Conservation (phyloP, 257 asterid genomes). For the Solanum neorickii region DNA sequence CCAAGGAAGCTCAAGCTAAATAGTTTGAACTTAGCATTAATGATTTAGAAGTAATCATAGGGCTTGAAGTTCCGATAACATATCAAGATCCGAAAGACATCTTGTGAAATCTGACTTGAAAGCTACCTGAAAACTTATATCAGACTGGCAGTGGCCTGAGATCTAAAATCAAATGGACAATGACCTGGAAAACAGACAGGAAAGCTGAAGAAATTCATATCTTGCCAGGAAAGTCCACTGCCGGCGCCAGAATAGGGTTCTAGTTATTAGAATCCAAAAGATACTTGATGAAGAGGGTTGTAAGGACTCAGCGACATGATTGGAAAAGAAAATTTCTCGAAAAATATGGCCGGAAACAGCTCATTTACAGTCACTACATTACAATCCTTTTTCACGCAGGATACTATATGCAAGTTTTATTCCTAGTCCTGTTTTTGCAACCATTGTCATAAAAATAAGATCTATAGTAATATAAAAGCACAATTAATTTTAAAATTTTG, state of each 20-base stretch:
- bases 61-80: background rate
- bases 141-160: background rate
- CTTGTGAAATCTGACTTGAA: background rate
- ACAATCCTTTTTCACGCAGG: background rate
- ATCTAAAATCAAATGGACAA: background rate
- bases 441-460: background rate
- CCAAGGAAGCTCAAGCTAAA: background rate
- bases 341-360: background rate
- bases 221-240: background rate
- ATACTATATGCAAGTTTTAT: background rate
- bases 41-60: background rate
- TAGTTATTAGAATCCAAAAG: background rate
- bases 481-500: background rate
- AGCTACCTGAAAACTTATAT: background rate
- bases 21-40: background rate
- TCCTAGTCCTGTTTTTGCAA: background rate
- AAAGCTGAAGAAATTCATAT: background rate
- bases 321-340: background rate
- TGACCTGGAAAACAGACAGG: background rate
- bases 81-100: background rate
- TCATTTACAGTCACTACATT: background rate
- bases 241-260: background rate
- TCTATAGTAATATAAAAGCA: background rate
- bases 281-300: background rate
- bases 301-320: background rate